phyloP scores from a whole-genome alignment of 1,284 basidiomycete genomes.

The Apiotrichum sp. region DNA sequence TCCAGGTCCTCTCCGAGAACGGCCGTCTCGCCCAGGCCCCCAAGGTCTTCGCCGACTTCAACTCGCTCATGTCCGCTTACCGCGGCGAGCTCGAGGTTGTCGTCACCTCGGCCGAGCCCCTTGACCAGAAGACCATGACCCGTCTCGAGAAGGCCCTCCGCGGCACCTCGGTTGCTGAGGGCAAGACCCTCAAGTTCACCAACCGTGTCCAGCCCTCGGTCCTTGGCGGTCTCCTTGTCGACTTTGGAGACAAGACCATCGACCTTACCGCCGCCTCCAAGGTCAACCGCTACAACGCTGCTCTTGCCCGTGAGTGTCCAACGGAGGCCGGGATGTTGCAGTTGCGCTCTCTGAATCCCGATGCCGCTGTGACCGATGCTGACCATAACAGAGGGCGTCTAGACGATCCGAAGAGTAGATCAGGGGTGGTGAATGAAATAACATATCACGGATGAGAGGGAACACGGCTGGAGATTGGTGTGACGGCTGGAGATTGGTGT shows the following conservation, averaged over 20 bases:
- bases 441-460: slow-evolving; percentile 9
- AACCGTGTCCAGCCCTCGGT: slow-evolving; percentile 90
- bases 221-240: slow-evolving; percentile 84
- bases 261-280: slow-evolving; percentile 89
- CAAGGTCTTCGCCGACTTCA: slow-evolving; percentile 87
- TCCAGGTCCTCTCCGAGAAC: slow-evolving; percentile 86
- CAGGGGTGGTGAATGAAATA: slow-evolving; percentile 19
- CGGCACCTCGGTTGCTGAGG: slow-evolving; percentile 73
- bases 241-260: slow-evolving; percentile 94
- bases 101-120: slow-evolving; percentile 78
- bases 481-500: too few species aligned
- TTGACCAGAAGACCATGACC: slow-evolving; percentile 64
- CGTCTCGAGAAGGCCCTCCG: slow-evolving; percentile 78
- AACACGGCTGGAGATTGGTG: too few species aligned
- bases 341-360: not conserved
- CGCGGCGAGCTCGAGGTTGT: slow-evolving; percentile 89
- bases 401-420: slow-evolving; percentile 16
- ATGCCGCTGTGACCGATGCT: slow-evolving; percentile 1
- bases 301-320: slow-evolving; percentile 61
- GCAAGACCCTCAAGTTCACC: slow-evolving; percentile 75
- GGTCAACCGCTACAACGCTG: slow-evolving; percentile 88
- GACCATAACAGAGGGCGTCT: slow-evolving; percentile 29
- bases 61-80: slow-evolving; percentile 80
- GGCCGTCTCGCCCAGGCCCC: slow-evolving; percentile 77
- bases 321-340: not conserved